Percentiles rank a stretch among this genome's conserved stretches.
These are phyloP conservation scores for Diaporthe capsici DNA, from an alignment of 2,329 filamentous ascomycete species.

Conservation along the genomic window DNA sequence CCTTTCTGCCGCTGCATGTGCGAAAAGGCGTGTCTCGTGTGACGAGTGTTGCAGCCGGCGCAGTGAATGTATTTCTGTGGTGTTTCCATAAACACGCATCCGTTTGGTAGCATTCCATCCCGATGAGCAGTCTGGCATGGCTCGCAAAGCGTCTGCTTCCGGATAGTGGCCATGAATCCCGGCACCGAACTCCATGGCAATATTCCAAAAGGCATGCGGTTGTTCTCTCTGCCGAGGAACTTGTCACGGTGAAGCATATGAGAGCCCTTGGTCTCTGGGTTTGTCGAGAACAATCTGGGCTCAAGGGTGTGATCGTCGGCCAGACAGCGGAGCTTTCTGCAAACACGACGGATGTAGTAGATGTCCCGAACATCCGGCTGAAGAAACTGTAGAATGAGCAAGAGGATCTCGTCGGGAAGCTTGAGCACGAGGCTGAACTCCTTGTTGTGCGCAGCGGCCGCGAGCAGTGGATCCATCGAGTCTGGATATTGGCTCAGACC, in stretches of 20 bases:
- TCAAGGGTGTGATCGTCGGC: not conserved
- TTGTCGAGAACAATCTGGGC: not conserved
- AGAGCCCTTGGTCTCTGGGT: not conserved
- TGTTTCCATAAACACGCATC: not conserved
- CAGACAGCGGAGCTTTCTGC: not conserved
- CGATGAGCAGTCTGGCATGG: not conserved
- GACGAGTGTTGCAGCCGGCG: not conserved
- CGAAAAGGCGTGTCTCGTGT: not conserved
- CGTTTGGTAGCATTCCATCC: not conserved
- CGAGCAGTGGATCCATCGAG: not conserved
- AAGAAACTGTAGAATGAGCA: not conserved
- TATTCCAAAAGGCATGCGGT: not conserved
- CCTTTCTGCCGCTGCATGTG: not conserved
- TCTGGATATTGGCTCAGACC: not conserved
- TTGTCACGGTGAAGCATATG: not conserved
- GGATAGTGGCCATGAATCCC: not conserved
- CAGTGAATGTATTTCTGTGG: not conserved
- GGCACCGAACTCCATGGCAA: not conserved
- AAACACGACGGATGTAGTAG: not conserved
- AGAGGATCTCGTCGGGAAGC: conserved; percentile 10
- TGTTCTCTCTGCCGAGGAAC: not conserved
- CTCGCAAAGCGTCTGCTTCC: not conserved
- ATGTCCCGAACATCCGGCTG: not conserved
- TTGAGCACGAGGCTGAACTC: not conserved
- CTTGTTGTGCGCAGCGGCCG: not conserved